A percentile compares a stretch with the other conserved stretches of the same genome.
Conservation (phyloP, 139 green algal species). For the Chlorella sp. region DNA sequence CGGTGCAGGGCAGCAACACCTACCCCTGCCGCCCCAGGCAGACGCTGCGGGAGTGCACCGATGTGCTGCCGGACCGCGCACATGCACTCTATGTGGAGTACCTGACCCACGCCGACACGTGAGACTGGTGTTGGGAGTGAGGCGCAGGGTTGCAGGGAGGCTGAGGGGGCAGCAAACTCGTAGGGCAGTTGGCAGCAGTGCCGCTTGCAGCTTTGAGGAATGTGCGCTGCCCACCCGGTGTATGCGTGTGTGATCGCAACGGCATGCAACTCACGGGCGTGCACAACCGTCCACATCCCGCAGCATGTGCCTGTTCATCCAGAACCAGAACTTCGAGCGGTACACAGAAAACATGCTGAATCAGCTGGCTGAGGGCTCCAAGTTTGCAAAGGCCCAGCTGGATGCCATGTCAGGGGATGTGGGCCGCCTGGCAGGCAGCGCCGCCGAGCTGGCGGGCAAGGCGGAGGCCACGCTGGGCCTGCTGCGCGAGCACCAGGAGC, state of each 20-base stretch:
- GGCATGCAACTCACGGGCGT: no score
- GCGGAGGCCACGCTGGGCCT: constrained; percentile 8
- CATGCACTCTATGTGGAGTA: constrained; percentile 48
- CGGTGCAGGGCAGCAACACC: constrained; percentile 27
- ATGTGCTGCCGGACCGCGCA: constrained; percentile 36
- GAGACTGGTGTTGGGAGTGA: background rate
- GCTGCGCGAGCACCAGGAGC: constrained; percentile 12
- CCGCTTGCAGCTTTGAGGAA: no score
- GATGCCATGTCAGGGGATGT: background rate
- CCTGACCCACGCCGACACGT: constrained; percentile 49
- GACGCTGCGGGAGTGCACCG: constrained; percentile 35
- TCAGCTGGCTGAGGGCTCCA: constrained; percentile 35
- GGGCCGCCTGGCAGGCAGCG: no score
- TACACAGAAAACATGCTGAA: constrained; percentile 60
- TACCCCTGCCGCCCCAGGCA: constrained; percentile 27
- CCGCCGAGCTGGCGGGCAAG: background rate
- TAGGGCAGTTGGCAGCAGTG: no score
- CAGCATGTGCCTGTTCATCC: constrained; percentile 61
- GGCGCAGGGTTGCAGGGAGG: no score
- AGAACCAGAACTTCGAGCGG: constrained; percentile 61
- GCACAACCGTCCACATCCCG: no score
- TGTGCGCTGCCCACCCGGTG: no score
- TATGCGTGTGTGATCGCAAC: no score
- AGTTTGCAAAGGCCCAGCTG: constrained; percentile 32
- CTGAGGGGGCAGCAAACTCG: no score